phyloP scores from a whole-genome alignment of 2,329 filamentous ascomycete species.

The Akanthomyces uredinophilus region DNA sequence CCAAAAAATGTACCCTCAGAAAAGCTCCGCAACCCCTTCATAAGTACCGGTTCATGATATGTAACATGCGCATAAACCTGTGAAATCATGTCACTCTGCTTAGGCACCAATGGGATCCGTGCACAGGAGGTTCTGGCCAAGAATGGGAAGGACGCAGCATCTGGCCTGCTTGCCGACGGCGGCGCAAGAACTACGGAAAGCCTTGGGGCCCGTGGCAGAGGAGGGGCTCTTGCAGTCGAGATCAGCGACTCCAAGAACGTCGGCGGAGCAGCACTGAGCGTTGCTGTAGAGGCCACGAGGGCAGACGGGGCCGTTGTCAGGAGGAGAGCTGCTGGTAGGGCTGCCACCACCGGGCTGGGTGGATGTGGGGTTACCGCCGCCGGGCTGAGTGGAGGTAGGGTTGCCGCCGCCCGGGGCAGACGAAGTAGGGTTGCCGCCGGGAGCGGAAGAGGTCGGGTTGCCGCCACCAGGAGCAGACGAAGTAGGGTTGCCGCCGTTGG shows the following conservation, averaged over 20 bases:
- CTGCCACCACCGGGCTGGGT: not conserved
- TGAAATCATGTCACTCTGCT: not conserved
- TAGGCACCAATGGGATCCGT: not conserved
- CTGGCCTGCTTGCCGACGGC: conserved; percentile 43
- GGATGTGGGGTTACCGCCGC: not conserved
- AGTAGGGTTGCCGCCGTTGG: not conserved
- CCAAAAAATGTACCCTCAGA: conserved; percentile 8
- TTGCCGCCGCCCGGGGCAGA: not conserved
- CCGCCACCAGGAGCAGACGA: not conserved
- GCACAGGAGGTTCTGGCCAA: not conserved
- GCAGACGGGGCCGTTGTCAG: conserved; percentile 15
- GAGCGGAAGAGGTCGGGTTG: not conserved
- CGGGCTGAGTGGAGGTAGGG: not conserved
- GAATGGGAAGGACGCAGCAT: conserved; percentile 50
- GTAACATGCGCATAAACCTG: not conserved
- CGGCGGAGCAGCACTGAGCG: conserved; percentile 43
- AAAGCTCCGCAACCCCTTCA: not conserved
- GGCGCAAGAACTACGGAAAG: conserved; percentile 30
- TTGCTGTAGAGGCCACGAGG: conserved; percentile 21
- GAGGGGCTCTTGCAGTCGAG: conserved; percentile 35
- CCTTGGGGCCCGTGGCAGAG: not conserved
- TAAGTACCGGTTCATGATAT: not conserved
- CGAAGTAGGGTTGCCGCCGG: not conserved
- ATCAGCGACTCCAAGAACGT: conserved; percentile 42
- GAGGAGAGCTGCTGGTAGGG: not conserved